Conservation (phyloP, 2,329 filamentous ascomycete species). For the Penicillium italicum region DNA sequence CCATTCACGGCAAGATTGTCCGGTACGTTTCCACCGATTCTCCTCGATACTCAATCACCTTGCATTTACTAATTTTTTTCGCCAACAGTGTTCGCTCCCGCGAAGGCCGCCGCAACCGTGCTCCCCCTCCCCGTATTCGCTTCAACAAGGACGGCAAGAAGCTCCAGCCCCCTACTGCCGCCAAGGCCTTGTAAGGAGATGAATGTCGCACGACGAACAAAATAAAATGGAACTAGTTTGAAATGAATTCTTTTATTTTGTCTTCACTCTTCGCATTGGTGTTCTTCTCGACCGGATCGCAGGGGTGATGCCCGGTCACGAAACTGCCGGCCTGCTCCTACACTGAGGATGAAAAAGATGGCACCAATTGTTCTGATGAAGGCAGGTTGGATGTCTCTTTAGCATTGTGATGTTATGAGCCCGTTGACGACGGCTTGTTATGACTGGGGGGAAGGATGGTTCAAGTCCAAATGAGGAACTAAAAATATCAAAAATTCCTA, state of each 20-base stretch:
- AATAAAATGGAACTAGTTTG: conserved; percentile 37
- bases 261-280: conserved; percentile 30
- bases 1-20: conserved; percentile 99
- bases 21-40: conserved; percentile 65
- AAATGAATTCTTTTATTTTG: conserved; percentile 38
- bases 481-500: conserved; percentile 25
- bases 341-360: conserved; percentile 19
- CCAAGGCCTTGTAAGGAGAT: conserved; percentile 55
- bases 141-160: conserved; percentile 99
- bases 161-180: conserved; percentile 80
- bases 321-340: conserved; percentile 8
- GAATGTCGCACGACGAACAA: conserved; percentile 28
- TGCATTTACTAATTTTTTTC: conserved; percentile 6
- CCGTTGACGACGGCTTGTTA: conserved; percentile 20
- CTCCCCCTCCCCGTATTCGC: conserved; percentile 91
- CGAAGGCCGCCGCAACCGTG: conserved; percentile 97
- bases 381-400: conserved; percentile 6
- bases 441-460: conserved; percentile 19
- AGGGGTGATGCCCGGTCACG: conserved; percentile 11
- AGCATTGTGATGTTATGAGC: conserved; percentile 12
- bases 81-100: conserved; percentile 83
- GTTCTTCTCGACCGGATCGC: conserved; percentile 24
- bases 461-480: conserved; percentile 11
- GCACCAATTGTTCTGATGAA: conserved; percentile 12
- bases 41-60: not conserved